Evolutionary conservation across 768 basidiomycete genomes (phyloP), one percentile per base, ranked within the genome.

Genomic region (Amanita pallidorosea): DNA sequence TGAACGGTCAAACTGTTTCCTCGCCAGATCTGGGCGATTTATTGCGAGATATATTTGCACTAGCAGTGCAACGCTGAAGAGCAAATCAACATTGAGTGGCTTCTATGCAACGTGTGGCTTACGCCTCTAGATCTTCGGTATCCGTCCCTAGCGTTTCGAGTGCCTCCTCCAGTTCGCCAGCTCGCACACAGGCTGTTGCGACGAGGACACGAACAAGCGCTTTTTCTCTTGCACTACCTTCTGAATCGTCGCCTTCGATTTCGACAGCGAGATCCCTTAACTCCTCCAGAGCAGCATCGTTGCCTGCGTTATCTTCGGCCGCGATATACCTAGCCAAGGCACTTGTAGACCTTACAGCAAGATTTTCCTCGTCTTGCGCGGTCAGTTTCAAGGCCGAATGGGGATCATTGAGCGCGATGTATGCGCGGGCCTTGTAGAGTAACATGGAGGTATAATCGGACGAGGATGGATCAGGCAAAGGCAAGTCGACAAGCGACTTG

Each of bases 41-140:
- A 94, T 88, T n/a, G 89, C 88, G 34, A 97, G 80, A 62, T 92
- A 88, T 46, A 95, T 79, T 61, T 95, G 89, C 11, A 87, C 81
- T 43, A 86, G 79, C 40, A 91, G 67, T 4, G 90, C 85, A 33
- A 89, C 83, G 37, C 93, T 95, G 57, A 18, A 50, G 27, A 13
- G 23, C n/a, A 33, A 38, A 35, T 44, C 12, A 47, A 38, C 46
- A 18, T 49, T 13, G 18, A 45, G 49, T 49, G n/a, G 6, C 36
- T 31, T n/a, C n/a, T 35, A 25, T 15, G 37, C 18, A 47, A 49
- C 25, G 7, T 18, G 33, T 18, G 6, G 76, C 88, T 58, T 65
- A 94, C 92, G 88, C 87, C 72, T 97, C 93, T 34, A 92, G 75
- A 58, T 89, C 87, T 55, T 84, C 77, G 29, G 80, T 79, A 44